Evolutionary conservation across 306 rosid species (phyloP).

Genomic region (Prunus dulcis): DNA sequence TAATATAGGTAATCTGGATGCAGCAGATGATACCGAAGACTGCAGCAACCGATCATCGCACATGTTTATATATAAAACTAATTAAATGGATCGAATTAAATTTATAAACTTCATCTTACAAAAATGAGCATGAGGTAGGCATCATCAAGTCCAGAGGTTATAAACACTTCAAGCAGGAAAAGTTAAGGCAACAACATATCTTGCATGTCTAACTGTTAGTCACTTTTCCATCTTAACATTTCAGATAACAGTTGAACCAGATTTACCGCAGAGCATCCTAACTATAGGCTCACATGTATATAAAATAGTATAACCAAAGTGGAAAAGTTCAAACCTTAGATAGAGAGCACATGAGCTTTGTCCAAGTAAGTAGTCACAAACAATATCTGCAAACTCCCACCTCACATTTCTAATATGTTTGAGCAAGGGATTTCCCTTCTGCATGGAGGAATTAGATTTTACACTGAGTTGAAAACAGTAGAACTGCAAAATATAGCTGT

Average conservation of each 20-base stretch:
- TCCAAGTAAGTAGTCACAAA: constrained; percentile 87
- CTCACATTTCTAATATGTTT: constrained; percentile 88
- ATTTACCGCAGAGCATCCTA: neutral
- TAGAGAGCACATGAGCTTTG: constrained; percentile 91
- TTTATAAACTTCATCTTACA: neutral
- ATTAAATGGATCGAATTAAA: constrained; percentile 14
- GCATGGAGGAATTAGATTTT: constrained; percentile 9
- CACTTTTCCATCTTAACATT: neutral
- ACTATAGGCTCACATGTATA: neutral
- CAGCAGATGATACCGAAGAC: constrained; percentile 95
- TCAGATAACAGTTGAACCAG: neutral
- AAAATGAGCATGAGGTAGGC: neutral
- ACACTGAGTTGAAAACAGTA: neutral
- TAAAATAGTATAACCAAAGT: neutral
- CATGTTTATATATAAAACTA: constrained; percentile 10
- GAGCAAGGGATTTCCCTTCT: constrained; percentile 95
- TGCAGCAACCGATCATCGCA: constrained; percentile 46
- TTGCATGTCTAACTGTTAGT: neutral
- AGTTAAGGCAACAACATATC: neutral
- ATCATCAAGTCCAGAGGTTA: constrained; percentile 9
- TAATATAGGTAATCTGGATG: constrained; percentile 91
- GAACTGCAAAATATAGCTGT: neutral
- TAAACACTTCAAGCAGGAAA: constrained; percentile 5
- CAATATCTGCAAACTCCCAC: constrained; percentile 91
- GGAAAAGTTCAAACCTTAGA: constrained; percentile 57